phyloP scores from a whole-genome alignment of 1,139 yeast species.

The Scheffersomyces insectosa region DNA sequence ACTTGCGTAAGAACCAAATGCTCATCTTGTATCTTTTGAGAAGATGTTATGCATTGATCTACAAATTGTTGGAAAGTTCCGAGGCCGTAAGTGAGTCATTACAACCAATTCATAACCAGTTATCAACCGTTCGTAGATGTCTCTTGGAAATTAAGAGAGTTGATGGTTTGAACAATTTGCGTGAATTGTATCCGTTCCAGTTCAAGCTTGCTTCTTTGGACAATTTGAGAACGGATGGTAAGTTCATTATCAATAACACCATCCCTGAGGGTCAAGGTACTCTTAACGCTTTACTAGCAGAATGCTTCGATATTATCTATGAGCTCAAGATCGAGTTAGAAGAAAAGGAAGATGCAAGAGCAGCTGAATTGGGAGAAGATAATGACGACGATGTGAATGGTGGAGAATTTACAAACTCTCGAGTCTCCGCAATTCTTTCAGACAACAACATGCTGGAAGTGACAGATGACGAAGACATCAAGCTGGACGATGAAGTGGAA shows the following conservation, averaged over 20 bases:
- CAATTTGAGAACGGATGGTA: slow-evolving; percentile 84
- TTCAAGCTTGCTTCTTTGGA: slow-evolving; percentile 90
- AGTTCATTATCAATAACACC: slow-evolving; percentile 80
- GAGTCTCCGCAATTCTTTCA: slow-evolving; percentile 3
- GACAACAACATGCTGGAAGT: slow-evolving; percentile 11
- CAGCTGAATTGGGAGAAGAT: slow-evolving; percentile 14
- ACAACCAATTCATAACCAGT: slow-evolving; percentile 89
- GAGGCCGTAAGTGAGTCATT: slow-evolving; percentile 95
- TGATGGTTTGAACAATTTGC: slow-evolving; percentile 83
- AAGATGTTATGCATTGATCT: slow-evolving; percentile 86
- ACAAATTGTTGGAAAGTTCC: slow-evolving; percentile 83
- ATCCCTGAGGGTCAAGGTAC: slow-evolving; percentile 98
- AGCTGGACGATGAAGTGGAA: slow-evolving; percentile 44
- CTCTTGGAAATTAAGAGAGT: slow-evolving; percentile 84
- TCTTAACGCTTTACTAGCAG: slow-evolving; percentile 83
- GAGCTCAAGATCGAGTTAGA: slow-evolving; percentile 88
- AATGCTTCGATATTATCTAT: slow-evolving; percentile 89
- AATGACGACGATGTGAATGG: slow-evolving; percentile 15
- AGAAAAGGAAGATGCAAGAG: slow-evolving; percentile 51
- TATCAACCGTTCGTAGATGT: slow-evolving; percentile 87
- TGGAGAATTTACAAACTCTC: slow-evolving; percentile 16
- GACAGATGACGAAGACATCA: slow-evolving; percentile 27
- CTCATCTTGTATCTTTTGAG: slow-evolving; percentile 77
- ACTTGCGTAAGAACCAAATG: slow-evolving; percentile 50
- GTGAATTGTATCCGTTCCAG: slow-evolving; percentile 94